Base-by-base conservation (phyloP, 768 basidiomycete species). In the Podaxis mareebaensis region DNA sequence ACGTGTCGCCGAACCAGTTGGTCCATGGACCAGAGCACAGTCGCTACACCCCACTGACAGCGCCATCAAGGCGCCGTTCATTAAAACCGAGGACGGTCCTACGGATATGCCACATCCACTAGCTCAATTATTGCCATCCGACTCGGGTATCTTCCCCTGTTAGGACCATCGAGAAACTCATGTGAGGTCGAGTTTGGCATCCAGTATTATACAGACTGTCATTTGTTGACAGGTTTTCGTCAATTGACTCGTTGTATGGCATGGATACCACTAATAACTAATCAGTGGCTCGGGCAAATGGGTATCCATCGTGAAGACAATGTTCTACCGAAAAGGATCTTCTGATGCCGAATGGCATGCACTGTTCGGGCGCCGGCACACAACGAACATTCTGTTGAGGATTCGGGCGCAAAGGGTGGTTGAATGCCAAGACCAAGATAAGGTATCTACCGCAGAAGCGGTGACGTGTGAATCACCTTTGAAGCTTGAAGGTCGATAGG, bases 401-500 rank as follows among this genome's bases (percentile, higher is more conserved):
- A 33, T 10, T 33, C 2, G 33, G 33, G 33, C 10, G 8, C 33
- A 10, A 33, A 33, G 33, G 33, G 33, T 33, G 33, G 33, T 33
- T 26, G 30, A 44, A 26, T 44, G 60, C 60, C 60, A 61, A 61
- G 53, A 33, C 60, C 11, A 15, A 54, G 60, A 61, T 54, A 61
- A 52, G 49, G 38, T 40, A 28, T 52, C 13, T 49, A 11, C 30
- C 28, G 48, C 40, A 49, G 8, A 11, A 24, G 26, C 30, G 33
- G 38, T 44, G 48, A 51, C 58, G 48, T 51, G 58, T 15, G 30
- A 58, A 36, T 6, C 15, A 44, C 24, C 13, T 13, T 8, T 36
- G 12, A n/a, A 28, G 24, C 24, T 13, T 20, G 13, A 53, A 13
- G 11, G 11, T 53, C 13, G 12, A n/a, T 13, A 28, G 15, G 13